These are phyloP conservation scores for Polyporus arcularius DNA, from an alignment of 768 basidiomycete genomes.

Conservation along the genomic window DNA sequence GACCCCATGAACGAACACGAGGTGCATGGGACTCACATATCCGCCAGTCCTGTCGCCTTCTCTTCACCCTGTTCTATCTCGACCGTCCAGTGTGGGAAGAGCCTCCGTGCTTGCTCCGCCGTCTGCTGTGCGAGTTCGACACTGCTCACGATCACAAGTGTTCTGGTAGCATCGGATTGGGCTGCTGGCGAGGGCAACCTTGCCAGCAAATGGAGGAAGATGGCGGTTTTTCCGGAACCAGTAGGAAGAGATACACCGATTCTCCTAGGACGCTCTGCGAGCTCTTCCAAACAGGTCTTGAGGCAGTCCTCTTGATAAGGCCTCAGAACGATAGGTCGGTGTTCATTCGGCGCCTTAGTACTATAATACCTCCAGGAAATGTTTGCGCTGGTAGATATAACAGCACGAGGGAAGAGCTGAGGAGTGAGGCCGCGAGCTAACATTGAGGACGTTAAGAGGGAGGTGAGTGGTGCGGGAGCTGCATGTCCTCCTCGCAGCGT, in stretches of 20 bases:
- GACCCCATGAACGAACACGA: background rate
- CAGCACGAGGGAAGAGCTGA: no score
- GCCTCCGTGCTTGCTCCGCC: conserved; percentile 61
- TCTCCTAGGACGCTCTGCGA: conserved; percentile 64
- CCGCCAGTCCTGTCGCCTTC: conserved; percentile 75
- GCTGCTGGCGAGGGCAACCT: conserved; percentile 50
- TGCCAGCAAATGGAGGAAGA: conserved; percentile 82
- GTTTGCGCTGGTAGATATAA: no score
- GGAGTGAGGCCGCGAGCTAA: no score
- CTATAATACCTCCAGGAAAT: no score
- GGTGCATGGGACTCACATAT: conserved; percentile 59
- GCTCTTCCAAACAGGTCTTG: conserved; percentile 72
- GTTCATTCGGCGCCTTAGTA: background rate
- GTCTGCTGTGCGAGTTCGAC: conserved; percentile 89
- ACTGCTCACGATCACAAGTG: conserved; percentile 85
- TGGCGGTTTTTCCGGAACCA: conserved; percentile 85
- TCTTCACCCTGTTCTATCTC: conserved; percentile 93
- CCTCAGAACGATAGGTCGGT: conserved; percentile 44
- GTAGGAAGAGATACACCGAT: conserved; percentile 87
- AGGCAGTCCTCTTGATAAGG: conserved; percentile 89
- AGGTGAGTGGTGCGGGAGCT: no score
- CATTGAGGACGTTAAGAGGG: no score
- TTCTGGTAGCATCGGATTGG: conserved; percentile 48
- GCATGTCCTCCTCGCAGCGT: no score
- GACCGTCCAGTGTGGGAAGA: conserved; percentile 74